phyloP scores from a whole-genome alignment of 2,329 filamentous ascomycete genomes.

The Phialophora expanda region DNA sequence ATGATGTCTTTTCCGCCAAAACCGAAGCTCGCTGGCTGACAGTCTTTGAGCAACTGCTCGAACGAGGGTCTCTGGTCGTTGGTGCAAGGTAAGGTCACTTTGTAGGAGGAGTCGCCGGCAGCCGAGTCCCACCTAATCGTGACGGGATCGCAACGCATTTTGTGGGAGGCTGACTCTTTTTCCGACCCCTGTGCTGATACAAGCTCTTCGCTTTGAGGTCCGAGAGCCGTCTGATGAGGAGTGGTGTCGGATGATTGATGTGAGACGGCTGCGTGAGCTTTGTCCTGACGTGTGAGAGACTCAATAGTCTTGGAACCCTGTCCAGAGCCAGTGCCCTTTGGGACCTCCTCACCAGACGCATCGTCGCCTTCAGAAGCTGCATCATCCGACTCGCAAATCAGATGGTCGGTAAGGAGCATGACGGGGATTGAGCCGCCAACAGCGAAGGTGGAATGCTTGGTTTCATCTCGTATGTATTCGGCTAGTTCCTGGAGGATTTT shows the following conservation, averaged over 20 bases:
- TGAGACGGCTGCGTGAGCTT: background rate
- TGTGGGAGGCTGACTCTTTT: background rate
- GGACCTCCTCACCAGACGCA: background rate
- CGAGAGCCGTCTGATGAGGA: background rate
- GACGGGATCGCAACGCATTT: conserved; percentile 13
- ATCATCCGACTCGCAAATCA: conserved; percentile 12
- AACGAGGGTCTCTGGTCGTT: background rate
- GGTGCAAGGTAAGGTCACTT: conserved; percentile 8
- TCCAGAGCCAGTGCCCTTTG: too few relatives aligned
- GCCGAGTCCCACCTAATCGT: conserved; percentile 13
- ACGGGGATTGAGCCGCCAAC: conserved; percentile 7
- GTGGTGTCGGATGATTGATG: background rate
- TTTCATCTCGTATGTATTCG: background rate
- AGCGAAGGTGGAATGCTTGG: conserved; percentile 4
- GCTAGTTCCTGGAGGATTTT: conserved; percentile 7
- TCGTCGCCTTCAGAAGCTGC: background rate
- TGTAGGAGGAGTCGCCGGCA: background rate
- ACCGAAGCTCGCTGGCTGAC: conserved; percentile 15
- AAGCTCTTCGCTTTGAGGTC: too few relatives aligned
- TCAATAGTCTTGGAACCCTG: too few relatives aligned
- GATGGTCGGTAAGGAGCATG: background rate
- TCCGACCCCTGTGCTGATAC: too few relatives aligned
- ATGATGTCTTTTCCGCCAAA: conserved; percentile 1
- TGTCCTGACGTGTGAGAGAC: too few relatives aligned
- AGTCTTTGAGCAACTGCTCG: conserved; percentile 14